A percentile compares a stretch with the other conserved stretches of the same genome.
These are phyloP conservation scores for Hymenoscyphus linearis DNA, from an alignment of 2,329 filamentous ascomycete genomes.

Conservation along the genomic window DNA sequence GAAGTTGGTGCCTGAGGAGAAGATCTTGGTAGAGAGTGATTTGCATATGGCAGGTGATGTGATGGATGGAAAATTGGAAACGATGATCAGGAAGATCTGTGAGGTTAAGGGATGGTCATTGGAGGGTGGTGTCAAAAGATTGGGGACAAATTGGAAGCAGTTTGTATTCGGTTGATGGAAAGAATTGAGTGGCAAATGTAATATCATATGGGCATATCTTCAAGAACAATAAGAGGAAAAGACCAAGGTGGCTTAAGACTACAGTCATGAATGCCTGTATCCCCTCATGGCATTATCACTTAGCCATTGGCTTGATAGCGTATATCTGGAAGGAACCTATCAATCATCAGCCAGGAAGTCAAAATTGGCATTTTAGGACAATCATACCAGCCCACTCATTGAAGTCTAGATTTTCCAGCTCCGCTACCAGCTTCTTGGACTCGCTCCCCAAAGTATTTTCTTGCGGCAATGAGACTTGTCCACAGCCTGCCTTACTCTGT, in stretches of 20 bases:
- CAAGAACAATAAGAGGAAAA: too few relatives aligned
- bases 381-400: constrained; percentile 47
- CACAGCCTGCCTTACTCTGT: background rate
- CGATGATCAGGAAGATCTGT: constrained; percentile 73
- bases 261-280: too few relatives aligned
- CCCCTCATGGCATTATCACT: background rate
- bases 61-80: constrained; percentile 75
- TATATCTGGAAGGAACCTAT: constrained; percentile 46
- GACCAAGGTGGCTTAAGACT: too few relatives aligned
- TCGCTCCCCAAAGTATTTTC: background rate
- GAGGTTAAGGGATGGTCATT: constrained; percentile 71
- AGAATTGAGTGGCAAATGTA: background rate
- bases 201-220: background rate
- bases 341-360: background rate
- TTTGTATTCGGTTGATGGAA: constrained; percentile 44
- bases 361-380: background rate
- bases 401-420: constrained; percentile 34
- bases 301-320: constrained; percentile 36
- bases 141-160: constrained; percentile 70
- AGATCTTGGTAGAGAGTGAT: constrained; percentile 85
- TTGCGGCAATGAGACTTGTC: background rate
- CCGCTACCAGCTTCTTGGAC: constrained; percentile 5
- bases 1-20: constrained; percentile 67
- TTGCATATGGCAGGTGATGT: constrained; percentile 72
- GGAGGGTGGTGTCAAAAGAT: constrained; percentile 59